These are phyloP conservation scores for Fraxinus greggii DNA, from an alignment of 305 asterid species.

Conservation along the genomic window DNA sequence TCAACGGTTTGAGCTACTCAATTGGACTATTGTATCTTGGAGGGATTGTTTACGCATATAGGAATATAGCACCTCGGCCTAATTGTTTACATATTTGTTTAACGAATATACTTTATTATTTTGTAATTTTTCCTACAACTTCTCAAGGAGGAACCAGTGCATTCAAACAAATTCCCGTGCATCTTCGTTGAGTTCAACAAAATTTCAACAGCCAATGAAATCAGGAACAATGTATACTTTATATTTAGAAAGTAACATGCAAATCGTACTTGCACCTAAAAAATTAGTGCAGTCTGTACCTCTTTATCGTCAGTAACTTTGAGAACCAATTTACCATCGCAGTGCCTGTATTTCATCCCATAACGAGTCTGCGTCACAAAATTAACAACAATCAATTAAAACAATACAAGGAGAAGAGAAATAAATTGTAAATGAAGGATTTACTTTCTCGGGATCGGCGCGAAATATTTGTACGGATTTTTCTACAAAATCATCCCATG, in stretches of 20 bases:
- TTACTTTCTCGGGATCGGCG: constrained; percentile 73
- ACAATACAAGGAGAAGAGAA: background rate
- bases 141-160: background rate
- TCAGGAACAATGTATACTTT: background rate
- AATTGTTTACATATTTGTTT: background rate
- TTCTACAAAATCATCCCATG: constrained; percentile 91
- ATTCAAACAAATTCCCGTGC: background rate
- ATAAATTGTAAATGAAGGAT: background rate
- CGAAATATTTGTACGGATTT: constrained; percentile 76
- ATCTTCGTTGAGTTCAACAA: background rate
- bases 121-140: background rate
- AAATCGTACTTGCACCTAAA: background rate
- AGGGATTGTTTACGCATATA: background rate
- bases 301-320: constrained; percentile 83
- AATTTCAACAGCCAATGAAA: background rate
- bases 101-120: background rate
- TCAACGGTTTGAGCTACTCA: background rate
- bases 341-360: constrained; percentile 80
- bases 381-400: constrained; percentile 6
- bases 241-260: background rate
- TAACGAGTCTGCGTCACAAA: constrained; percentile 65
- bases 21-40: background rate
- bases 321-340: constrained; percentile 86
- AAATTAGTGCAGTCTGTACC: constrained; percentile 35
- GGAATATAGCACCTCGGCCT: background rate